Percentiles rank a stretch among this genome's conserved stretches.
Evolutionary conservation across 768 basidiomycete genomes (phyloP).

Genomic region (Auriculariales sp.): DNA sequence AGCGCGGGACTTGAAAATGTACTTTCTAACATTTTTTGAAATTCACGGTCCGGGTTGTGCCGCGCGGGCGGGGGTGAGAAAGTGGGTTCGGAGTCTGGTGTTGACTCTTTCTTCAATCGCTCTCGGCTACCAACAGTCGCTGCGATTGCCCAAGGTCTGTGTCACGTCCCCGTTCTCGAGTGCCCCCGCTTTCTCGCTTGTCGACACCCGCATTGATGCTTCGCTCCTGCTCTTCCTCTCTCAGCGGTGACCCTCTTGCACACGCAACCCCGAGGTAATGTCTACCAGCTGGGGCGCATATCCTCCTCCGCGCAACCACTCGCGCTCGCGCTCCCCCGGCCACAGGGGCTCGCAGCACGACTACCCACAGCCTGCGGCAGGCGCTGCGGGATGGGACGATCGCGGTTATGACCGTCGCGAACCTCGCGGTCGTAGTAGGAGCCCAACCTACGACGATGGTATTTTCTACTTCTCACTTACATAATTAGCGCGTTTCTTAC

Average conservation of each 20-base stretch:
- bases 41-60: conserved; percentile 1
- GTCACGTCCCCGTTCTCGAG: too few species aligned
- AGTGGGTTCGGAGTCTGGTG: too few species aligned
- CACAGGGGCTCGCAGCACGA: conserved; percentile 36
- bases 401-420: conserved; percentile 35
- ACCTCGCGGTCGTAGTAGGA: conserved; percentile 56
- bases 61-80: too few species aligned
- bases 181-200: conserved; percentile 3
- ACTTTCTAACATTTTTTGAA: conserved; percentile 39
- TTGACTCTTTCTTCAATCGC: too few species aligned
- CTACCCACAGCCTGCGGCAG: conserved; percentile 40
- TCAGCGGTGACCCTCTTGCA: too few species aligned
- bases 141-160: too few species aligned
- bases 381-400: conserved; percentile 48
- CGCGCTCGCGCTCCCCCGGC: conserved; percentile 68
- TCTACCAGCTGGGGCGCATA: not conserved
- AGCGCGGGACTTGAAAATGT: conserved; percentile 23
- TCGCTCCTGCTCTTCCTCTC: conserved; percentile 34
- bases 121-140: too few species aligned
- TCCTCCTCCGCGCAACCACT: conserved; percentile 56
- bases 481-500: too few species aligned
- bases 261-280: too few species aligned
- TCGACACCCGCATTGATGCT: conserved; percentile 32
- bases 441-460: conserved; percentile 58
- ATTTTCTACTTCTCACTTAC: too few species aligned